Conservation (phyloP, 805 yeast genomes). For the Ogataea nitratoaversa region DNA sequence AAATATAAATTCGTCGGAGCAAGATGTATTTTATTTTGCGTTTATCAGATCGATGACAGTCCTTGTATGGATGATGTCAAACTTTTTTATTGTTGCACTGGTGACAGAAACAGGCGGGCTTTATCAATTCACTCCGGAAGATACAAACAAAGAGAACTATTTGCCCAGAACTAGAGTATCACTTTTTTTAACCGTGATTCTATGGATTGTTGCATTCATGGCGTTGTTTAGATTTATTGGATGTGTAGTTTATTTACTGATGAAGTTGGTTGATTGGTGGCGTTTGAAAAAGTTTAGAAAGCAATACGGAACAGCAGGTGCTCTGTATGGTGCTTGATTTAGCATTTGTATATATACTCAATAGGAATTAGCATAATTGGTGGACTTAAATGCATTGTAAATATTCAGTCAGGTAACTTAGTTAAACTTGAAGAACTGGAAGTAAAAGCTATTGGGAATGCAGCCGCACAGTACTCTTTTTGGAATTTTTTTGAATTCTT, state of each 20-base stretch:
- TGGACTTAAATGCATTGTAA: too few relatives aligned
- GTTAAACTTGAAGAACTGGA: too few relatives aligned
- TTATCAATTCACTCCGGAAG: slow-evolving; percentile 38
- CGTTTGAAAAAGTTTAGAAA: slow-evolving; percentile 14
- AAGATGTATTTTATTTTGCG: slow-evolving; percentile 80
- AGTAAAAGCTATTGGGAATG: too few relatives aligned
- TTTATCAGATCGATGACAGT: slow-evolving; percentile 86
- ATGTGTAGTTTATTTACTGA: slow-evolving; percentile 53
- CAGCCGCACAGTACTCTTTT: too few relatives aligned
- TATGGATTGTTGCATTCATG: slow-evolving; percentile 91
- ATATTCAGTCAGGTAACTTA: too few relatives aligned
- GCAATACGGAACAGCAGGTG: slow-evolving; percentile 15
- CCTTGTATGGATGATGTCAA: slow-evolving; percentile 82
- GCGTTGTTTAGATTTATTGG: slow-evolving; percentile 83
- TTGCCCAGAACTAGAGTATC: slow-evolving; percentile 43
- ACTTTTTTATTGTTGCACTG: slow-evolving; percentile 74
- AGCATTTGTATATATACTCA: neutral
- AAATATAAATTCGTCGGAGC: slow-evolving; percentile 36
- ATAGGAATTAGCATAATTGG: too few relatives aligned
- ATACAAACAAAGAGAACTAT: slow-evolving; percentile 27
- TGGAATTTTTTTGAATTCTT: too few relatives aligned
- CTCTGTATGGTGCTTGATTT: slow-evolving; percentile 14
- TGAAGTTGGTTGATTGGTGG: slow-evolving; percentile 21
- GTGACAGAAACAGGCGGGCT: slow-evolving; percentile 85
- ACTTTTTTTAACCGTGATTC: slow-evolving; percentile 72